A percentile compares a stretch with the other conserved stretches of the same genome.
Conservation (phyloP, 306 rosid genomes). For the Vigna radiata region DNA sequence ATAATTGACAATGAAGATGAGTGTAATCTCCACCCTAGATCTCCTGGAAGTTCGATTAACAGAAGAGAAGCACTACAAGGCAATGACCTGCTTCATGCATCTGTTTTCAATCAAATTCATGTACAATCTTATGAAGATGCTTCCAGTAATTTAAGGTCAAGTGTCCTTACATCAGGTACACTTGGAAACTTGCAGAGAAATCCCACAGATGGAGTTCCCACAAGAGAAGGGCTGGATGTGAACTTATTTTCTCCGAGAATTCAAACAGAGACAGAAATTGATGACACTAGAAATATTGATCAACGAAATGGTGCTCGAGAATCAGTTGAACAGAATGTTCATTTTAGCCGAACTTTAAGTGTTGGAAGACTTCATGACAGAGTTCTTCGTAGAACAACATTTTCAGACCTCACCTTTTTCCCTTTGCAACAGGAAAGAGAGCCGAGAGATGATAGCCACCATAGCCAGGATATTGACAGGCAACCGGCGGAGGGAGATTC, state of each 20-base stretch:
- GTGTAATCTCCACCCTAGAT: constrained; percentile 49
- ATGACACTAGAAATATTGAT: constrained; percentile 58
- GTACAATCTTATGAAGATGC: constrained; percentile 51
- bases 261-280: constrained; percentile 55
- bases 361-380: constrained; percentile 96
- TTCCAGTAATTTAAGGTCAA: constrained; percentile 53
- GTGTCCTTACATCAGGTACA: constrained; percentile 42
- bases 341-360: constrained; percentile 81
- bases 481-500: constrained; percentile 53
- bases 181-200: constrained; percentile 42
- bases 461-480: constrained; percentile 51
- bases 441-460: constrained; percentile 58
- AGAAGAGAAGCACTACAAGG: constrained; percentile 55
- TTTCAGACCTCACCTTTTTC: constrained; percentile 66
- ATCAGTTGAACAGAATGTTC: constrained; percentile 76
- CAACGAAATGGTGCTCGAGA: constrained; percentile 62
- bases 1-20: constrained; percentile 61
- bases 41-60: constrained; percentile 41
- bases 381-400: constrained; percentile 77
- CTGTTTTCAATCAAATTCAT: constrained; percentile 44
- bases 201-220: constrained; percentile 41
- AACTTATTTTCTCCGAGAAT: constrained; percentile 53
- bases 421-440: constrained; percentile 78
- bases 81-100: constrained; percentile 49
- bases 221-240: constrained; percentile 48